A percentile compares a stretch with the other conserved stretches of the same genome.
phyloP scores from a whole-genome alignment of 2,329 filamentous ascomycete species.

The Epichloe uncinata region DNA sequence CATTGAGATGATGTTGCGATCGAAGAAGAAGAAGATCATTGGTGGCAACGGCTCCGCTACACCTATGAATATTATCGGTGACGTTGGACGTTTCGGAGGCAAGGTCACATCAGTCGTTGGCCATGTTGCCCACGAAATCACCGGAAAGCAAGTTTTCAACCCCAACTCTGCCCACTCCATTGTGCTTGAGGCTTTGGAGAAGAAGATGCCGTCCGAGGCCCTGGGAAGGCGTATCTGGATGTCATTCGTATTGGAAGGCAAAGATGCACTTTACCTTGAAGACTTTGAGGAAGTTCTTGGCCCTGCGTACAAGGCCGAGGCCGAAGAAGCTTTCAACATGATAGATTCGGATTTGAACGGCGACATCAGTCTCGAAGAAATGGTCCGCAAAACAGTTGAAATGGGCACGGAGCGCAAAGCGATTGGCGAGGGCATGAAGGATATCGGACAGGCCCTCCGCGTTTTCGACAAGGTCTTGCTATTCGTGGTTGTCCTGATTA shows the following conservation, averaged over 20 bases:
- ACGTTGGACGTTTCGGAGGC: slow-evolving; percentile 72
- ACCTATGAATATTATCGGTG: slow-evolving; percentile 66
- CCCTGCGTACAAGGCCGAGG: slow-evolving; percentile 56
- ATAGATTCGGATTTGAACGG: slow-evolving; percentile 85
- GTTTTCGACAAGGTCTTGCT: slow-evolving; percentile 81
- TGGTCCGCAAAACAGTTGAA: slow-evolving; percentile 76
- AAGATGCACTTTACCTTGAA: slow-evolving; percentile 62
- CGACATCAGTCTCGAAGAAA: slow-evolving; percentile 90
- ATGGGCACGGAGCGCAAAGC: slow-evolving; percentile 78
- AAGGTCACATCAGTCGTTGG: slow-evolving; percentile 90
- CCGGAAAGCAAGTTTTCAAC: slow-evolving; percentile 91
- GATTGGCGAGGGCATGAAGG: slow-evolving; percentile 87
- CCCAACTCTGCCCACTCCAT: slow-evolving; percentile 81
- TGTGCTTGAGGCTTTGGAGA: slow-evolving; percentile 79
- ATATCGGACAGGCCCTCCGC: slow-evolving; percentile 86
- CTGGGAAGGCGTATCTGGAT: slow-evolving; percentile 92
- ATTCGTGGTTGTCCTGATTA: slow-evolving; percentile 66
- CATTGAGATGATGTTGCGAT: slow-evolving; percentile 53
- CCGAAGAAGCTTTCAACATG: slow-evolving; percentile 69
- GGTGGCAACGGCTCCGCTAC: slow-evolving; percentile 48
- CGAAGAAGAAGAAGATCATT: slow-evolving; percentile 30
- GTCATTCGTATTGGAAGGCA: slow-evolving; percentile 89
- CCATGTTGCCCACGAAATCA: slow-evolving; percentile 87
- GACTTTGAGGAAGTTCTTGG: slow-evolving; percentile 86
- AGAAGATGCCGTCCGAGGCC: slow-evolving; percentile 73